Conservation (phyloP, 306 rosid genomes). For the Acacia confusa region DNA sequence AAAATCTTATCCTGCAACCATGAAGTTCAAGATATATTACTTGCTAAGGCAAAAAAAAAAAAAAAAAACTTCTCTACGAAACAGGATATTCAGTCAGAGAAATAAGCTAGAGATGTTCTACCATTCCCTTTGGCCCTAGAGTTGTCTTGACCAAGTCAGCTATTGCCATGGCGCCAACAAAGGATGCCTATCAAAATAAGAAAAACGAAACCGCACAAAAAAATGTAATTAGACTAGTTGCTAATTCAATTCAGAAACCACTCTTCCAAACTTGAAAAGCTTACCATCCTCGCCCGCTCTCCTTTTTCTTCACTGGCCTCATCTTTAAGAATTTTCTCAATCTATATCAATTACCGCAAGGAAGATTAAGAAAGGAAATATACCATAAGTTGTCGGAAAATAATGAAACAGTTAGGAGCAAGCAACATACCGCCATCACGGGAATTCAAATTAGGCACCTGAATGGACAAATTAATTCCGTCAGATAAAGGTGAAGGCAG, state of each 20-base stretch:
- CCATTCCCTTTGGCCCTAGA: slow-evolving; percentile 98
- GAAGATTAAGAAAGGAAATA: slow-evolving; percentile 13
- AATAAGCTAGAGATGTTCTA: slow-evolving; percentile 27
- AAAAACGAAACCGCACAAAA: slow-evolving; percentile 16
- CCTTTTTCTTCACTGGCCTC: slow-evolving; percentile 98
- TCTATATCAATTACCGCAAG: slow-evolving; percentile 41
- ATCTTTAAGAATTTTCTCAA: slow-evolving; percentile 79
- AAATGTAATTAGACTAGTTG: neutral
- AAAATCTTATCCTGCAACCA: slow-evolving; percentile 82
- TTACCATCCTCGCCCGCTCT: slow-evolving; percentile 95
- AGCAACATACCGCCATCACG: slow-evolving; percentile 65
- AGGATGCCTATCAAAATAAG: slow-evolving; percentile 64
- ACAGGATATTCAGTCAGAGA: neutral
- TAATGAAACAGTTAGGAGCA: neutral
- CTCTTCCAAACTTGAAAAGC: slow-evolving; percentile 19
- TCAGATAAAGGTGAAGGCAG: neutral
- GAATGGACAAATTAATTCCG: slow-evolving; percentile 16
- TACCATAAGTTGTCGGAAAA: neutral
- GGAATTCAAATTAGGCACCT: slow-evolving; percentile 37
- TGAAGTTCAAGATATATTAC: slow-evolving; percentile 14
- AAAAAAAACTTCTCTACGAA: neutral
- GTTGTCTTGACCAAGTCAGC: slow-evolving; percentile 98
- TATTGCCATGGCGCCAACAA: slow-evolving; percentile 93
- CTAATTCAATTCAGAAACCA: neutral
- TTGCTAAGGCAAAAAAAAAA: neutral